Percentiles rank a stretch among this genome's conserved stretches.
Evolutionary conservation across 2,329 filamentous ascomycete genomes (phyloP).

Genomic region (Fusarium sp.): DNA sequence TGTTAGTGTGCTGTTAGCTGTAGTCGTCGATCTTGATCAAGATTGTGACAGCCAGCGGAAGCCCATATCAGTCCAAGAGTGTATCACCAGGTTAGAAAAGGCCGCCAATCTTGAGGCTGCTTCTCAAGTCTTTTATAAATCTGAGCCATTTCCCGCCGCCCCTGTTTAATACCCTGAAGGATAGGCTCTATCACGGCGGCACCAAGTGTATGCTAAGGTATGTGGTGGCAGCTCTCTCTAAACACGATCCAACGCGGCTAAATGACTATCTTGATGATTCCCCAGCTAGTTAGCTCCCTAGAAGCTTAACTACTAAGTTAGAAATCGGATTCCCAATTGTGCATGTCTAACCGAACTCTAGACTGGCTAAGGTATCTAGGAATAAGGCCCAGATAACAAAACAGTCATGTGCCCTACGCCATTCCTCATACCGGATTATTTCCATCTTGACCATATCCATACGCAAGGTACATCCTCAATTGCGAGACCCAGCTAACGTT

Average conservation of each 20-base stretch:
- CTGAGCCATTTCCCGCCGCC: too few relatives aligned
- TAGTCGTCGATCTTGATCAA: neutral
- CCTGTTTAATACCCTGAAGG: neutral
- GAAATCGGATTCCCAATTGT: neutral
- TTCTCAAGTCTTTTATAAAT: neutral
- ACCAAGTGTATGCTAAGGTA: neutral
- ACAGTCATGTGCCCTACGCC: constrained; percentile 1
- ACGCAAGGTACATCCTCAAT: constrained; percentile 14
- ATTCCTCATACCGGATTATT: neutral
- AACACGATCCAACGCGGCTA: neutral
- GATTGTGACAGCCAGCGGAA: neutral
- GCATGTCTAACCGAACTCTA: neutral
- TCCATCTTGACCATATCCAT: neutral
- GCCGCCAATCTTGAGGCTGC: too few relatives aligned
- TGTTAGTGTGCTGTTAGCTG: neutral
- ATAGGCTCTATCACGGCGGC: neutral
- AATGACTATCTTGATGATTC: neutral
- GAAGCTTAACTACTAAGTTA: neutral
- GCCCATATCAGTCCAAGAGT: neutral
- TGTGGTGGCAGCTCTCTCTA: neutral
- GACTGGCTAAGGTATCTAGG: neutral
- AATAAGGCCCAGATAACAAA: neutral
- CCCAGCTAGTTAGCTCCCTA: neutral
- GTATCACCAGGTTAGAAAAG: too few relatives aligned
- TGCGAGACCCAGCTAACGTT: constrained; percentile 13